phyloP scores from a whole-genome alignment of 805 yeast species.

The Candida ponderosae region DNA sequence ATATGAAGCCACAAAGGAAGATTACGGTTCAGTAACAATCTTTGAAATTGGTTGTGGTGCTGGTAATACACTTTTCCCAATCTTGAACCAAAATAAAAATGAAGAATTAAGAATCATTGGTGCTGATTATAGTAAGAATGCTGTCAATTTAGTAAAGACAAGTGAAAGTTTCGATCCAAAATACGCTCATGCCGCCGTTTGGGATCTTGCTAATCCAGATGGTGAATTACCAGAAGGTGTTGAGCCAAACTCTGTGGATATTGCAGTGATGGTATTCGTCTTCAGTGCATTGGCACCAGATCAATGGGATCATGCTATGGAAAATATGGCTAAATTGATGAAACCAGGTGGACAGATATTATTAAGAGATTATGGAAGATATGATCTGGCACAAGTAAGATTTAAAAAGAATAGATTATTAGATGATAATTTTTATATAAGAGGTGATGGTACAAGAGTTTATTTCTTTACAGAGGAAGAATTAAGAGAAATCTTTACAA shows the following conservation, averaged over 20 bases:
- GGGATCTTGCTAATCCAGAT: conserved; percentile 86
- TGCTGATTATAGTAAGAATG: conserved; percentile 84
- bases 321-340: conserved; percentile 59
- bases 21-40: conserved; percentile 63
- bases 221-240: conserved; percentile 77
- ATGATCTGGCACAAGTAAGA: conserved; percentile 91
- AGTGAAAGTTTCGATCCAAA: conserved; percentile 53
- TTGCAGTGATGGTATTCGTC: conserved; percentile 91
- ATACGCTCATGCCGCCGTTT: conserved; percentile 75
- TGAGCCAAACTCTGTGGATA: conserved; percentile 75
- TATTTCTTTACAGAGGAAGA: conserved; percentile 96
- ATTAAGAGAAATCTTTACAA: conserved; percentile 62
- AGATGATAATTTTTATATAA: conserved; percentile 88
- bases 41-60: conserved; percentile 98
- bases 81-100: conserved; percentile 75
- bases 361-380: conserved; percentile 92
- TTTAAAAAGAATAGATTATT: conserved; percentile 81
- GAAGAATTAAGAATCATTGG: conserved; percentile 68
- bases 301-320: conserved; percentile 82
- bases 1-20: conserved; percentile 68
- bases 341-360: conserved; percentile 91
- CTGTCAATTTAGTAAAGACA: conserved; percentile 74
- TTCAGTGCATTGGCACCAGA: conserved; percentile 87
- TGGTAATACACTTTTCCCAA: conserved; percentile 93
- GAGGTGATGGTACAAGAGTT: conserved; percentile 98